A percentile compares a stretch with the other conserved stretches of the same genome.
Evolutionary conservation across 139 green algal species (phyloP).

Genomic region (Chlamydomonas schloesseri): DNA sequence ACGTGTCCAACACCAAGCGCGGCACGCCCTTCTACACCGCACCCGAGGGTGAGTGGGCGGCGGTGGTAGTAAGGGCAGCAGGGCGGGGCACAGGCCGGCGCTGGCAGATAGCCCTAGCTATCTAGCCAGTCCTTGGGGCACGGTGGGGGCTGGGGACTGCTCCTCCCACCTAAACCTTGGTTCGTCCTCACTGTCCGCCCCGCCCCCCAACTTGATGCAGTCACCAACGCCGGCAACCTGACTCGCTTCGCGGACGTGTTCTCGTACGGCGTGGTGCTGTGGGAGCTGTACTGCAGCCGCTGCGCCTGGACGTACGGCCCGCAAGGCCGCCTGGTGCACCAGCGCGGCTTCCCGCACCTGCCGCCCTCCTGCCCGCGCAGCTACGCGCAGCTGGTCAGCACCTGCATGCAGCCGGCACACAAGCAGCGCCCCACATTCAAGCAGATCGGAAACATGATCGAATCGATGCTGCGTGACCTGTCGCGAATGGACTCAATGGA

Average conservation of each 20-base stretch:
- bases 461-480: conserved; percentile 8
- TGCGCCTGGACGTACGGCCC: conserved; percentile 27
- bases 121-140: too few relatives aligned
- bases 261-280: conserved; percentile 48
- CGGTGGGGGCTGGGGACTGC: too few relatives aligned
- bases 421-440: conserved; percentile 43
- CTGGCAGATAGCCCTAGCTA: too few relatives aligned
- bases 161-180: too few relatives aligned
- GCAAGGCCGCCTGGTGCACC: neutral
- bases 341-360: conserved; percentile 41
- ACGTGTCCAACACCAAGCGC: conserved; percentile 58
- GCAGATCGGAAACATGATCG: conserved; percentile 25
- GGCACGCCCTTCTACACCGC: conserved; percentile 58
- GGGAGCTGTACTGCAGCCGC: conserved; percentile 49
- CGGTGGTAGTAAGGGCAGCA: too few relatives aligned
- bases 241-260: conserved; percentile 46
- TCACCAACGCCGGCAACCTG: conserved; percentile 34
- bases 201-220: too few relatives aligned
- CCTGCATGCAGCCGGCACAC: conserved; percentile 38
- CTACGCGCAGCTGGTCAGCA: conserved; percentile 1
- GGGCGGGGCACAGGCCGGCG: too few relatives aligned
- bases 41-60: conserved; percentile 9
- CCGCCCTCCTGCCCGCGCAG: conserved; percentile 10
- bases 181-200: too few relatives aligned
- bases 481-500: neutral